Base-by-base conservation (phyloP, 768 basidiomycete genomes). In the Psilocybe cyanescens region DNA sequence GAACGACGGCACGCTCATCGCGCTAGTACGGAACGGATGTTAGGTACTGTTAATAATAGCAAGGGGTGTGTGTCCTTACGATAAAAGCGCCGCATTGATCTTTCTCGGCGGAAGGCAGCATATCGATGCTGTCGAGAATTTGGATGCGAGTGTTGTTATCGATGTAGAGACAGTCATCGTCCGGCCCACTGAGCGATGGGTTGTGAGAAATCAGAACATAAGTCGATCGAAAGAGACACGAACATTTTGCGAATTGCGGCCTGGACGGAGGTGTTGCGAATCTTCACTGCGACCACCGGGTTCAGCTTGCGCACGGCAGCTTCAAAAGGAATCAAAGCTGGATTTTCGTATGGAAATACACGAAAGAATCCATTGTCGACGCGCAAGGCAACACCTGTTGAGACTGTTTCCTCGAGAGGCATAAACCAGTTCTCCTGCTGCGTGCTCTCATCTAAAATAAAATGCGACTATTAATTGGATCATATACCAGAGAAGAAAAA, bases 31-130 rank as follows among this genome's bases (percentile, higher is more conserved):
- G 37, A n/a, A 24, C 31, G 29, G 28, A 39, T 11, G 47, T 29
- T n/a, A 14, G 50, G 24, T 1, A 14, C 2, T 33, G n/a, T 41
- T 24, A 9, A 28, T 29, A 50, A 49, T 29, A 45, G 50, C 30
- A 7, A 47, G 29, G 53, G 28, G n/a, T 0, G 52, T 4, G 19
- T 33, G 41, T 45, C 74, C 78, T 55, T 69, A 81, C 81, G 55
- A 94, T 85, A 67, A 95, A 95, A 1, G 94, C 94, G 16, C 88
- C 93, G 51, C 90, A 93, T 66, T 94, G 92, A 56, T 95, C 93
- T 77, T 94, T 94, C 70, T 95, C 91, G 3, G 92, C 93, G 39
- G 83, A 78, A 1, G 89, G 88, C 37, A 96, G 78, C 53, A 83
- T 79, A 37, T 76, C 71, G 65, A 95, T 86, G 41, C 83, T 82